Base-by-base conservation (phyloP, 169 alveolate species). In the Plasmodium fragile region DNA sequence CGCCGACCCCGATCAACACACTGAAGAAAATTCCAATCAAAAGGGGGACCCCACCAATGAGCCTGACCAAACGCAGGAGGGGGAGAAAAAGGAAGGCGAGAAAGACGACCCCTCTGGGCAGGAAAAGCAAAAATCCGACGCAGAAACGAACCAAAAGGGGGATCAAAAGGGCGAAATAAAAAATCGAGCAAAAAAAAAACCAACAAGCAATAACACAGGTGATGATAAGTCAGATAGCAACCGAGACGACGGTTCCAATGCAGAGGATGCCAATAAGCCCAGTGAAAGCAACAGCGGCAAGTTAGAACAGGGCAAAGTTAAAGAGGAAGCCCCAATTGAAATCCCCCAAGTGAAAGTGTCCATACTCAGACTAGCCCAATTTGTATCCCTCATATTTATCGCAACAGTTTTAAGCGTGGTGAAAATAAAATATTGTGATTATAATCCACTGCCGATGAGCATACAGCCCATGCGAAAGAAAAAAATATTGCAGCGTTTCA, bases 351-450 rank as follows among this genome's bases (percentile, higher is more conserved):
- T 43, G 36, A 83, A 71, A 32, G 18, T 83, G 36, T 41, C 53
- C 41, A 28, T 34, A 4, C 10, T n/a, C 32, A 73, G 77, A 83
- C 32, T 43, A 1, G n/a, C 55, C 18, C 80, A 85, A 18, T 85
- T 85, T 36, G 39, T 13, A 34, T 7, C 80, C 39, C 69, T 85
- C 36, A 52, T 85, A 85, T 75, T 85, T 73, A 13, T 43, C 28
- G 59, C 85, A 13, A 10, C 79, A 18, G 1, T 73, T 8, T 5
- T 85, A 25, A 85, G 93, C 49, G 30, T 85, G 41, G 53, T 85
- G 28, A 85, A 85, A 75, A 25, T 73, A 36, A 45, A 85, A 49
- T 75, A 73, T 85, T 69, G 75, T 39, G 53, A 85, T 8, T 49
- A 75, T 22, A 30, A 82, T 18, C 41, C 36, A 3, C 13, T 52